Conservation (phyloP, 371 early-diverging fungal genomes). For the Lichtheimia hyalospora region DNA sequence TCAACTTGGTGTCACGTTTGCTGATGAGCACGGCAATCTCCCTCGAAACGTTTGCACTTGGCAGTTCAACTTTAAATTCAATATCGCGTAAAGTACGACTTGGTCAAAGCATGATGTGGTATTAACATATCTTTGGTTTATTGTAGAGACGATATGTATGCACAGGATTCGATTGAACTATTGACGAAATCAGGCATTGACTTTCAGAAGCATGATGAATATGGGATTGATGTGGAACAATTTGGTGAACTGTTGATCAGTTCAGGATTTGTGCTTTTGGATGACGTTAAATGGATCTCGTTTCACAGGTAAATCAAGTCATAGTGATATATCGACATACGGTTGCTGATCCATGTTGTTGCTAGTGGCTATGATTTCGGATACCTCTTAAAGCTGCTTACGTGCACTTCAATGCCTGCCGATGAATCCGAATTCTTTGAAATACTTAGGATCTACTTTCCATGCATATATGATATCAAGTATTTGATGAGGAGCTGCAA, state of each 20-base stretch:
- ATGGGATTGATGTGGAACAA: constrained; percentile 96
- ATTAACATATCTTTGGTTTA: neutral
- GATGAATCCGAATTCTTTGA: constrained; percentile 95
- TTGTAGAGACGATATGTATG: constrained; percentile 95
- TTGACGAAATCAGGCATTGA: constrained; percentile 97
- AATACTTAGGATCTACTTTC: constrained; percentile 93
- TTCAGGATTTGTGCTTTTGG: constrained; percentile 94
- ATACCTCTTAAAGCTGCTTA: constrained; percentile 96
- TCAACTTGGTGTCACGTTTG: constrained; percentile 98
- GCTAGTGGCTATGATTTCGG: constrained; percentile 98
- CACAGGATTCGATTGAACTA: constrained; percentile 98
- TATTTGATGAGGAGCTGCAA: constrained; percentile 97
- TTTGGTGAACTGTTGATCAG: constrained; percentile 98
- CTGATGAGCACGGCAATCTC: constrained; percentile 90
- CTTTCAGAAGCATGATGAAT: constrained; percentile 95
- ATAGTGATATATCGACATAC: too few relatives aligned
- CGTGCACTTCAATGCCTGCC: constrained; percentile 90
- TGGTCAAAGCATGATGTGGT: constrained; percentile 8
- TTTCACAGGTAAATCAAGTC: constrained; percentile 88
- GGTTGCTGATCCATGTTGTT: neutral
- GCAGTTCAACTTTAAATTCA: constrained; percentile 99
- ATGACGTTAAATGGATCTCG: constrained; percentile 97
- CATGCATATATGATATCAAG: constrained; percentile 99
- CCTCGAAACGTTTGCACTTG: constrained; percentile 94
- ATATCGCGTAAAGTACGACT: constrained; percentile 57